Evolutionary conservation across 2,329 filamentous ascomycete species (phyloP), one percentile per base, ranked within the genome.

Genomic region (Fusarium illudens): DNA sequence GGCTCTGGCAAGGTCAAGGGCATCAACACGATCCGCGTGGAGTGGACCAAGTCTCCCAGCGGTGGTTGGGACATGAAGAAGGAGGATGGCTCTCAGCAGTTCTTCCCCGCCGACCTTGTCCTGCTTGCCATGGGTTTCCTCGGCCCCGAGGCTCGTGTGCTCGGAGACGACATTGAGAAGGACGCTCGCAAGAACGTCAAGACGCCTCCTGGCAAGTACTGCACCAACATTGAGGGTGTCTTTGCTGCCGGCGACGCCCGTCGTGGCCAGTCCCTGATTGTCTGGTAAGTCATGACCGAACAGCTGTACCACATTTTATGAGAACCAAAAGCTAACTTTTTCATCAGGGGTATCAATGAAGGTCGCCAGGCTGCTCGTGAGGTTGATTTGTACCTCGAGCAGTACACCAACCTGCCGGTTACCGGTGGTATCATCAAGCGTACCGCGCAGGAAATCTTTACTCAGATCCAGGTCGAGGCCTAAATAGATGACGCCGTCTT

Each of bases 31-130:
- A 89, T 96, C 62, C 93, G 95, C 57, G 94, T 98, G 42, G 94
- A 97, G 79, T 98, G 95, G 95, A 96, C 93, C 73, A 96, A 94
- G 85, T 93, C 90, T 56, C 86, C 92, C 27, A 90, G 88, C 65
- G 94, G 94, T 70, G 94, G 94, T 44, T 98, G 95, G 95, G 95
- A 97, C 81, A 97, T 98, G 94, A 97, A 97, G 87, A 95, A 97
- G 80, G 86, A 97, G 30, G 94, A 97, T 71, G 94, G 92, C 34
- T 95, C 92, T 65, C 92, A 97, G 83, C 90, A 97, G 78, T 96
- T 96, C 86, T 97, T 97, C 91, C 93, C 93, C 34, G 95, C 95
- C 27, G 95, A 98, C 76, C 88, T 98, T 37, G 94, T 98, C 44
- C 88, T 97, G 44, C 85, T 98, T 50, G 97, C 95, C 53, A 97